phyloP scores from a whole-genome alignment of 768 basidiomycete genomes.

The Podaxis sp. region DNA sequence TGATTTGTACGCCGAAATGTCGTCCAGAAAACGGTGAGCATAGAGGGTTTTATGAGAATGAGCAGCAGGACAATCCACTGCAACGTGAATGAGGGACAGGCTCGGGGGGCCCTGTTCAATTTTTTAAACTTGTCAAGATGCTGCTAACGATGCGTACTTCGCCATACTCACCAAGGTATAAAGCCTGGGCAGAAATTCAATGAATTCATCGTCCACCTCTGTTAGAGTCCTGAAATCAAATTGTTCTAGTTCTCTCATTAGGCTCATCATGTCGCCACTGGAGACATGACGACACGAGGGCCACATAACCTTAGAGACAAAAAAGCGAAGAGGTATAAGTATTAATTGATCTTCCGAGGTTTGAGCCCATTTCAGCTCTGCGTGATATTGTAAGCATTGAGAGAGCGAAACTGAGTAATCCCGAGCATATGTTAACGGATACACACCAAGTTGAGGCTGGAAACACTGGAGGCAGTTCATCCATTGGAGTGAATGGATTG shows the following conservation, averaged over 20 bases:
- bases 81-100: no score
- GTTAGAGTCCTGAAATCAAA: neutral
- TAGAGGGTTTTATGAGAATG: no score
- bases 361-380: neutral
- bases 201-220: neutral
- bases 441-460: neutral
- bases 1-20: no score
- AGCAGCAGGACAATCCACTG: no score
- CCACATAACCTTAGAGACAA: neutral
- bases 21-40: no score
- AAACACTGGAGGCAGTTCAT: constrained; percentile 16
- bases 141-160: neutral
- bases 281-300: neutral
- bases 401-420: neutral
- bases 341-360: neutral
- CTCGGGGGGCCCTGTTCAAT: no score
- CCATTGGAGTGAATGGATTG: neutral
- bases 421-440: neutral
- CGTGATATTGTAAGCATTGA: neutral
- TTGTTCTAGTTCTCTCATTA: neutral
- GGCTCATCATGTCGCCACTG: neutral
- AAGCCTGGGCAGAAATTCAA: neutral
- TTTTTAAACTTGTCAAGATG: no score
- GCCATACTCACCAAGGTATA: neutral
- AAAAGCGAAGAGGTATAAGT: neutral